Evolutionary conservation across 441 rosid species (phyloP).

Genomic region (Hypseocharis bilobata): DNA sequence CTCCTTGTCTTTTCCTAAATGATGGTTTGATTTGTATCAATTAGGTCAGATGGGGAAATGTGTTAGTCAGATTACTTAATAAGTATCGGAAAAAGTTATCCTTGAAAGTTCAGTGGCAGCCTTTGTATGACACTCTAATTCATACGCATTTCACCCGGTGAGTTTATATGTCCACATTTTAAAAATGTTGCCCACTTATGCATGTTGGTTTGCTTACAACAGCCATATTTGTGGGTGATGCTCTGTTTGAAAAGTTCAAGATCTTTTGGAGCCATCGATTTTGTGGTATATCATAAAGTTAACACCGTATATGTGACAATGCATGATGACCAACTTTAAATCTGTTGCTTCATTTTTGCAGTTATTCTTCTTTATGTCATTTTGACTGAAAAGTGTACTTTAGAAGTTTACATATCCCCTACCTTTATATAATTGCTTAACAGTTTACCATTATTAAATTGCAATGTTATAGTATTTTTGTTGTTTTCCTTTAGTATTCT

Average conservation of each 20-base stretch:
- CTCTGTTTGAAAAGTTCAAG: background rate
- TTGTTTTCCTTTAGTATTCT: background rate
- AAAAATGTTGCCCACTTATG: background rate
- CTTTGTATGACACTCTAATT: slow-evolving; percentile 74
- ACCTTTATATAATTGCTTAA: slow-evolving; percentile 3
- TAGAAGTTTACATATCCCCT: background rate
- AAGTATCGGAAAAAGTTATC: slow-evolving; percentile 69
- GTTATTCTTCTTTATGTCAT: background rate
- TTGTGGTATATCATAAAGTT: slow-evolving; percentile 2
- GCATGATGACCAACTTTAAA: slow-evolving; percentile 8
- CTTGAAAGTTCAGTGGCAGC: slow-evolving; percentile 77
- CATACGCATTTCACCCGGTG: slow-evolving; percentile 86
- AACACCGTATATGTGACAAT: background rate
- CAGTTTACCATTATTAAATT: slow-evolving; percentile 7
- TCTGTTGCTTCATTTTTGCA: background rate
- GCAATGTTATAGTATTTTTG: background rate
- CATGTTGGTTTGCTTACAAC: background rate
- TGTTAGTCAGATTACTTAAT: slow-evolving; percentile 67
- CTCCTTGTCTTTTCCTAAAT: slow-evolving; percentile 19
- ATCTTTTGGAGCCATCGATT: background rate
- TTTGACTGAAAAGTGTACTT: background rate
- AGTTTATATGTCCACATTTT: slow-evolving; percentile 17
- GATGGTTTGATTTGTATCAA: slow-evolving; percentile 22
- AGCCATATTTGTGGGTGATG: background rate
- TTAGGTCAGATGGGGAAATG: slow-evolving; percentile 96